phyloP scores from a whole-genome alignment of 2,329 filamentous ascomycete genomes.

The Fusarium sp. region DNA sequence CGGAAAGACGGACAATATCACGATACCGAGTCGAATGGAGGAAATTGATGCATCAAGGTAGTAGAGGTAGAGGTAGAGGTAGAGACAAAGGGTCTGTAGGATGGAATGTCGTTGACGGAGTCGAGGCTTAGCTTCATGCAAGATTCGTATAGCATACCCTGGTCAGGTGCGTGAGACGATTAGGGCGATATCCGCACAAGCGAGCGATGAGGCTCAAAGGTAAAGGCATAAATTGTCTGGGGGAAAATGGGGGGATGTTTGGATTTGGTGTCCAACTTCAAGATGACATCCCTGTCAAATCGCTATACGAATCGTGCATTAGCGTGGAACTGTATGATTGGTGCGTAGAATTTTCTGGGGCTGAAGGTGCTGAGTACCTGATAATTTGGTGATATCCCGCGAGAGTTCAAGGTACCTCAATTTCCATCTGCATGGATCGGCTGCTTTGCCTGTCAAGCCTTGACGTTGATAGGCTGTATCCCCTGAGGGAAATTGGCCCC shows the following conservation, averaged over 20 bases:
- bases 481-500: conserved; percentile 34
- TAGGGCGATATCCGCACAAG: conserved; percentile 8
- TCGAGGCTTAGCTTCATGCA: conserved; percentile 44
- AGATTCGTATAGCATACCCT: conserved; percentile 45
- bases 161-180: background rate
- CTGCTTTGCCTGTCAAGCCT: conserved; percentile 16
- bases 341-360: conserved; percentile 1
- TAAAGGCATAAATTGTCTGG: conserved; percentile 22
- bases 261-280: background rate
- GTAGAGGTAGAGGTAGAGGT: background rate
- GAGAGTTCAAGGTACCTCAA: conserved; percentile 14
- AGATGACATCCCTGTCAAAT: conserved; percentile 8
- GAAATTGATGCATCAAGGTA: conserved; percentile 18
- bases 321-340: conserved; percentile 10
- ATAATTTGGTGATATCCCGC: background rate
- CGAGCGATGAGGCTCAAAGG: conserved; percentile 39
- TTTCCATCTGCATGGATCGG: conserved; percentile 21
- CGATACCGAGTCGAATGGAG: conserved; percentile 20
- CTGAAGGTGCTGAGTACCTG: background rate
- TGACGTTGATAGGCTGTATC: conserved; percentile 33
- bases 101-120: conserved; percentile 20
- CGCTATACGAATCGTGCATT: conserved; percentile 38
- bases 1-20: conserved; percentile 10
- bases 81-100: background rate
- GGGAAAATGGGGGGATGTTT: conserved; percentile 9